Evolutionary conservation across 352 stramenopile species (phyloP).

Genomic region (Globisporangium irregulare): DNA sequence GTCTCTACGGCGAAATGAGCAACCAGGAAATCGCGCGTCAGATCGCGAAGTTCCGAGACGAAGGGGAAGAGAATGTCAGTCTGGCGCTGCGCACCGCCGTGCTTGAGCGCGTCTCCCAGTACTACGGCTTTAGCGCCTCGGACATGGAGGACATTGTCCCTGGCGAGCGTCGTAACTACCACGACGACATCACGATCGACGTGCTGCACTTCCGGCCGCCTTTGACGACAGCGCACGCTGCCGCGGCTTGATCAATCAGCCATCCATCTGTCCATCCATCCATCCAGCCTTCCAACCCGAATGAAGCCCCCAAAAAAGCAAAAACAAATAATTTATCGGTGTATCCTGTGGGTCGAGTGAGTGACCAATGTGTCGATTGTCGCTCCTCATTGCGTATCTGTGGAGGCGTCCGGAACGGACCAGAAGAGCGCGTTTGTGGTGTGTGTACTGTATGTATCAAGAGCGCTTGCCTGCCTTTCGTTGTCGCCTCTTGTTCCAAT

Average conservation of each 20-base stretch:
- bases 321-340: neutral
- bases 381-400: neutral
- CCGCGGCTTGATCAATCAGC: constrained; percentile 16
- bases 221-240: neutral
- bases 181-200: constrained; percentile 75
- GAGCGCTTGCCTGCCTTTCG: too few species aligned
- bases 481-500: neutral
- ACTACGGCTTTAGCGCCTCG: constrained; percentile 42
- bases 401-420: too few species aligned
- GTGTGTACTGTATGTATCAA: too few species aligned
- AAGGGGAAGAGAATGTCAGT: constrained; percentile 58
- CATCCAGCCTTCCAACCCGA: too few species aligned
- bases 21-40: constrained; percentile 64
- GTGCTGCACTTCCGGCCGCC: constrained; percentile 60
- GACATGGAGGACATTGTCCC: constrained; percentile 56
- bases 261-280: too few species aligned
- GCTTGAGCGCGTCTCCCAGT: constrained; percentile 50
- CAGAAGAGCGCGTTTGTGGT: too few species aligned
- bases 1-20: constrained; percentile 55
- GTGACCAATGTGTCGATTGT: too few species aligned
- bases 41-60: constrained; percentile 39
- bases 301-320: neutral
- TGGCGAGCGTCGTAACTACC: constrained; percentile 59
- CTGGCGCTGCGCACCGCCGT: constrained; percentile 39
- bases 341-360: too few species aligned